Conservation (phyloP, 805 yeast genomes). For the Wickerhamomyces alni region DNA sequence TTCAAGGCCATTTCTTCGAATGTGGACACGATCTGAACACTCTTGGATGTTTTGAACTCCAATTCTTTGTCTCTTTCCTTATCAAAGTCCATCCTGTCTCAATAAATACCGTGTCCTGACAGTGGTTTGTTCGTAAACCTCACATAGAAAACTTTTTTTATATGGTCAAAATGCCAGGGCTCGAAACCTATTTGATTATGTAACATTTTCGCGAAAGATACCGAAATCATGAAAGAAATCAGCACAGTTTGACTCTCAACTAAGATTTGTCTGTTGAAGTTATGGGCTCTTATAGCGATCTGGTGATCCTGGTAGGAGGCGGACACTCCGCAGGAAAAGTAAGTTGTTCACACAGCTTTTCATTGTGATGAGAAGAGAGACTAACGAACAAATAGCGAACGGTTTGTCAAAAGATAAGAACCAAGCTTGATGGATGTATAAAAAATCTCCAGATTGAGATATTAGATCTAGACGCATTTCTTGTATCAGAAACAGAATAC, state of each 20-base stretch:
- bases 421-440: slow-evolving; percentile 21
- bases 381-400: slow-evolving; percentile 17
- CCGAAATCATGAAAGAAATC: too few species aligned
- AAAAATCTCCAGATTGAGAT: slow-evolving; percentile 22
- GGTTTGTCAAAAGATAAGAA: slow-evolving; percentile 30
- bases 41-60: slow-evolving; percentile 57
- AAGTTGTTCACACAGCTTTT: too few species aligned
- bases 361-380: too few species aligned
- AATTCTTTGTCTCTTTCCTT: slow-evolving; percentile 53
- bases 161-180: too few species aligned
- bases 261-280: too few species aligned
- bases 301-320: slow-evolving; percentile 50
- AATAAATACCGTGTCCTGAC: not conserved
- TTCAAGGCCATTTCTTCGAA: slow-evolving; percentile 79
- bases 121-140: not conserved
- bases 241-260: too few species aligned
- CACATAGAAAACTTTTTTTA: too few species aligned
- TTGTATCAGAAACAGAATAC: slow-evolving; percentile 10
- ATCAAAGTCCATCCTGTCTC: slow-evolving; percentile 46
- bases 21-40: slow-evolving; percentile 44
- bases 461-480: slow-evolving; percentile 41
- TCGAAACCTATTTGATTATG: too few species aligned
- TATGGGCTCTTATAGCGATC: not conserved
- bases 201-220: too few species aligned
- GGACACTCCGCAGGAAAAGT: slow-evolving; percentile 59